Percentiles rank a stretch among this genome's conserved stretches.
Conservation (phyloP, 2,329 filamentous ascomycete genomes). For the Achaetomium macrosporum region DNA sequence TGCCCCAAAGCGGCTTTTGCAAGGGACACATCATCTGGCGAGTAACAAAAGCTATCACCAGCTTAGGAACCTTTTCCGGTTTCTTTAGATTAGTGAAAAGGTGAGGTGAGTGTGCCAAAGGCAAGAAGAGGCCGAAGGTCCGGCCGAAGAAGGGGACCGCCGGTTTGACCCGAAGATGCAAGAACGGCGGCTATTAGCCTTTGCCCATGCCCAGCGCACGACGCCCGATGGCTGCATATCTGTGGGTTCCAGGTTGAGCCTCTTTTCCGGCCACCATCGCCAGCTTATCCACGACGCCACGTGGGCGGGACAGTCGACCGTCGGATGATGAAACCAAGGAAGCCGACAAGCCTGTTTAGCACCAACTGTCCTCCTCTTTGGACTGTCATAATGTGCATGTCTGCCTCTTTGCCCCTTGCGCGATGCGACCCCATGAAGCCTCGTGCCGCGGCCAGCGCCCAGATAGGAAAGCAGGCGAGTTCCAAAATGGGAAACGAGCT, state of each 20-base stretch:
- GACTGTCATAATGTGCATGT: neutral
- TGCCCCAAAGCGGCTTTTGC: too few species aligned
- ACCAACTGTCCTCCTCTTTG: neutral
- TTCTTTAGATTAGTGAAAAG: neutral
- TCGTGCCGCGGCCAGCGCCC: neutral
- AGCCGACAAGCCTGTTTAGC: neutral
- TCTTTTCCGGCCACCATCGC: neutral
- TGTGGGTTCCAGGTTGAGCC: slow-evolving; percentile 12
- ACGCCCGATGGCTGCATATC: slow-evolving; percentile 2
- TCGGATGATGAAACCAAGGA: neutral
- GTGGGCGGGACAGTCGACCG: neutral
- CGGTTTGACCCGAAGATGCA: neutral
- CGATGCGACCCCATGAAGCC: slow-evolving; percentile 13
- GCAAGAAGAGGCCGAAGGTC: neutral
- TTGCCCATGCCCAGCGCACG: neutral
- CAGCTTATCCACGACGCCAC: neutral
- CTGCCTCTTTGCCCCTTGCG: neutral
- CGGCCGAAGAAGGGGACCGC: neutral
- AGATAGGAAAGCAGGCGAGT: slow-evolving; percentile 5
- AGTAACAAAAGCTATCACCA: neutral
- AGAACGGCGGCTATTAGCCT: slow-evolving; percentile 5
- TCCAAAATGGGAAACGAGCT: slow-evolving; percentile 7
- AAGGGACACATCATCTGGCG: neutral
- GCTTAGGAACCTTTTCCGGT: neutral
- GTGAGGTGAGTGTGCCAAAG: neutral